Conservation (phyloP, 106 monocot genomes). For the Dioscorea alata region DNA sequence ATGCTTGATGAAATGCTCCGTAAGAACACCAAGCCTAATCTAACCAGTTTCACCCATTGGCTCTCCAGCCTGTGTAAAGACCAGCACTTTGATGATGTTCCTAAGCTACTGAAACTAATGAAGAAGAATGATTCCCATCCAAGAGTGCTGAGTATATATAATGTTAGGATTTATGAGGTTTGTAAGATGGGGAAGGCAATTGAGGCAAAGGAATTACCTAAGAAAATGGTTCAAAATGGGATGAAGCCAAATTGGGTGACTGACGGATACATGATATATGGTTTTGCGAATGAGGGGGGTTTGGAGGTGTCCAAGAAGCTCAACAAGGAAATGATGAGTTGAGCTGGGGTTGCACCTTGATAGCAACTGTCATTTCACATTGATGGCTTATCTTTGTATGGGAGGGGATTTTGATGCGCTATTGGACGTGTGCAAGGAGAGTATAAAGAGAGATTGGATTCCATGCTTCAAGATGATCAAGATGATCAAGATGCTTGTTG, state of each 20-base stretch:
- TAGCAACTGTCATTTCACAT: conserved; percentile 57
- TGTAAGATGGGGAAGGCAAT: conserved; percentile 49
- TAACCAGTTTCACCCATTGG: conserved; percentile 48
- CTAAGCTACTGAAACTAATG: conserved; percentile 66
- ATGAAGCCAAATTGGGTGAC: conserved; percentile 66
- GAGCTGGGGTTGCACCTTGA: conserved; percentile 41
- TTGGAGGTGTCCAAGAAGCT: conserved; percentile 62
- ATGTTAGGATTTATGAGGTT: conserved; percentile 55
- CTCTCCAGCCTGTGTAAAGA: conserved; percentile 66
- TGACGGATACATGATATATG: conserved; percentile 60
- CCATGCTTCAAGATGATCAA: no score
- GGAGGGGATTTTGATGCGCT: conserved; percentile 73
- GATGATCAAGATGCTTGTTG: conserved; percentile 67
- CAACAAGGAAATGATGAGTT: conserved; percentile 50
- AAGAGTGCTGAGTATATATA: conserved; percentile 22
- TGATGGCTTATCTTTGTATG: conserved; percentile 60
- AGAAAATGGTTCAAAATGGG: conserved; percentile 42
- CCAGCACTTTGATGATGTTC: conserved; percentile 50
- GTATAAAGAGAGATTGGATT: conserved; percentile 73
- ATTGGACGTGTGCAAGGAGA: conserved; percentile 47
- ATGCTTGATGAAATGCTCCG: conserved; percentile 73
- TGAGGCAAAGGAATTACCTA: conserved; percentile 54
- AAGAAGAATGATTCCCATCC: conserved; percentile 41
- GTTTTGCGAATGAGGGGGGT: conserved; percentile 69
- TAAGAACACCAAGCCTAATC: conserved; percentile 52